Evolutionary conservation across 1,139 yeast genomes (phyloP).

Genomic region (Diutina mesorugosa): DNA sequence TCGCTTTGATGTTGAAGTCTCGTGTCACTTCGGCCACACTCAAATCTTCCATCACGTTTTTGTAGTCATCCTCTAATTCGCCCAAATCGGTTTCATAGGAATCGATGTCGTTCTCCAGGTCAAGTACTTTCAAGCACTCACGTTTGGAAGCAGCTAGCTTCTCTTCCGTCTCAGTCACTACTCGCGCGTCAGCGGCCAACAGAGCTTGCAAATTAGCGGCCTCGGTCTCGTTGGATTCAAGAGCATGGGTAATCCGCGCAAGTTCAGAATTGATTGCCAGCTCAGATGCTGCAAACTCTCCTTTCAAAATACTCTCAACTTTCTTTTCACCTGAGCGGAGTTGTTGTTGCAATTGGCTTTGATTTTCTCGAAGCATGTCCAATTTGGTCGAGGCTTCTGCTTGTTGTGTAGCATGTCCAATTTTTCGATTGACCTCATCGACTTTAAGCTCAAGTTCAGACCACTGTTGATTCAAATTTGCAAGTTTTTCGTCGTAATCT

Average conservation of each 20-base stretch:
- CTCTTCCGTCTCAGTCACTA: background rate
- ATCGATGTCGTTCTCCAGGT: slow-evolving; percentile 29
- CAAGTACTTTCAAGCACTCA: background rate
- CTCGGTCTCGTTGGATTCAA: background rate
- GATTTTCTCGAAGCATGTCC: background rate
- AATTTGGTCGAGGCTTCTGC: background rate
- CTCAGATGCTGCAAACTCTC: background rate
- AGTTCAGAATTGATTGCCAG: background rate
- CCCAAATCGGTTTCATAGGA: slow-evolving; percentile 34
- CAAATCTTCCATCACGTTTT: slow-evolving; percentile 44
- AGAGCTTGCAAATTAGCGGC: background rate
- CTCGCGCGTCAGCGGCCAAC: background rate
- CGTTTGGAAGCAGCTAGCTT: background rate
- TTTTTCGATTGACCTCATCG: background rate
- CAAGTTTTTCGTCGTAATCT: background rate
- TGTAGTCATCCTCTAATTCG: slow-evolving; percentile 46
- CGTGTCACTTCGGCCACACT: slow-evolving; percentile 56
- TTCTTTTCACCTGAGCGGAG: background rate
- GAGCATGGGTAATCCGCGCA: background rate
- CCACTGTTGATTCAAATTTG: background rate
- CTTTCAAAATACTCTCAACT: background rate
- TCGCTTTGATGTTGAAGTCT: slow-evolving; percentile 51
- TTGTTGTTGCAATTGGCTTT: background rate
- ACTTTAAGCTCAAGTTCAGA: background rate
- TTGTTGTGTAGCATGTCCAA: background rate